Percentiles rank a stretch among this genome's conserved stretches.
Evolutionary conservation across 805 yeast species (phyloP).

Genomic region (Schizosaccharomyces cryophilus): DNA sequence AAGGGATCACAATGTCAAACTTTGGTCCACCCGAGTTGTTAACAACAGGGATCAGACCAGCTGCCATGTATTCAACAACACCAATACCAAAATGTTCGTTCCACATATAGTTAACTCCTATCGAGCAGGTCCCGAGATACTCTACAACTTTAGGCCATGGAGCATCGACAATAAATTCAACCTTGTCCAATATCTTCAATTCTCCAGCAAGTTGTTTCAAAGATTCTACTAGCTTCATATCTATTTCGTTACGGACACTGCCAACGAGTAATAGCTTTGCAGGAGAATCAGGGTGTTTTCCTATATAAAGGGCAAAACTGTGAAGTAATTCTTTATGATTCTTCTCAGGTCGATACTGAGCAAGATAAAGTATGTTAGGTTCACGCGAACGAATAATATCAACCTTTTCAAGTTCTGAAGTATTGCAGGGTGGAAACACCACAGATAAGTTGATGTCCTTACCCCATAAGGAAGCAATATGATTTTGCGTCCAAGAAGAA

Average conservation of each 20-base stretch:
- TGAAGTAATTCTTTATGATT: constrained; percentile 49
- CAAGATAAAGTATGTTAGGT: constrained; percentile 31
- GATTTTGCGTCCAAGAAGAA: constrained; percentile 79
- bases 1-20: constrained; percentile 48
- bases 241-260: constrained; percentile 48
- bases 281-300: constrained; percentile 7
- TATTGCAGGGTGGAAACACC: constrained; percentile 77
- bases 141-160: constrained; percentile 36
- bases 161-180: constrained; percentile 46
- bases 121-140: constrained; percentile 30
- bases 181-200: constrained; percentile 20
- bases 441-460: constrained; percentile 18
- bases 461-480: constrained; percentile 42
- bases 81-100: constrained; percentile 97
- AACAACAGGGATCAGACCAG: constrained; percentile 67
- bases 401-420: constrained; percentile 19
- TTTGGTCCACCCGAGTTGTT: constrained; percentile 94
- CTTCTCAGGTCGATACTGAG: constrained; percentile 90
- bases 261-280: constrained; percentile 49
- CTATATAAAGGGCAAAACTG: constrained; percentile 35
- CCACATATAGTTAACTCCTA: constrained; percentile 95
- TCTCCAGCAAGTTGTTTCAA: constrained; percentile 24
- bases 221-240: constrained; percentile 30
- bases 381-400: constrained; percentile 5
- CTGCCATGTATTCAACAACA: constrained; percentile 72